These are phyloP conservation scores for Sporothrix variecibatus DNA, from an alignment of 2,329 filamentous ascomycete species.

Conservation along the genomic window DNA sequence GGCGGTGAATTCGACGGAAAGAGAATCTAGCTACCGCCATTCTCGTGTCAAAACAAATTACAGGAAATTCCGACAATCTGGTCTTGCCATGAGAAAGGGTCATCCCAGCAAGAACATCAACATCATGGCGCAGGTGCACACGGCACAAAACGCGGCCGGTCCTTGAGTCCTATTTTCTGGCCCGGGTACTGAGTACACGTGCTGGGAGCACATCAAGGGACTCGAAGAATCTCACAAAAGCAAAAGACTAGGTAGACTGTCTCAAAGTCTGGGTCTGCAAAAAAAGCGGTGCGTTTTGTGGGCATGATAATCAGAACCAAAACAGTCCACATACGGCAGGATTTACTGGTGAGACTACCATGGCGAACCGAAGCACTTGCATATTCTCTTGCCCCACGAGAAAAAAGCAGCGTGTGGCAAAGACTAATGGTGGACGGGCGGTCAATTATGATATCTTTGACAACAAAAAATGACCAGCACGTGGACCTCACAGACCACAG, in stretches of 20 bases:
- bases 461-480: background rate
- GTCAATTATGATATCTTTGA: background rate
- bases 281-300: background rate
- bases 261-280: background rate
- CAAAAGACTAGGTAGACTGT: too few relatives aligned
- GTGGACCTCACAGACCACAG: background rate
- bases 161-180: background rate
- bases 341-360: conserved; percentile 11
- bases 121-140: conserved; percentile 7
- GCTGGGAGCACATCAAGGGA: conserved; percentile 14
- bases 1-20: background rate
- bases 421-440: background rate
- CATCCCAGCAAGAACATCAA: background rate
- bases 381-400: background rate
- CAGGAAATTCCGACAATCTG: background rate
- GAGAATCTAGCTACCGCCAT: background rate
- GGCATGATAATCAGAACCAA: background rate
- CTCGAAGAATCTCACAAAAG: background rate
- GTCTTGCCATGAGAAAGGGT: background rate
- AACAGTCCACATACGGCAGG: background rate
- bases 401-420: background rate
- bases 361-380: background rate
- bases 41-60: background rate
- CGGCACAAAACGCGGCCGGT: background rate
- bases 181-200: background rate